These are phyloP conservation scores for Pyrenopolyporus hunteri DNA, from an alignment of 495 filamentous ascomycete genomes.

Conservation along the genomic window DNA sequence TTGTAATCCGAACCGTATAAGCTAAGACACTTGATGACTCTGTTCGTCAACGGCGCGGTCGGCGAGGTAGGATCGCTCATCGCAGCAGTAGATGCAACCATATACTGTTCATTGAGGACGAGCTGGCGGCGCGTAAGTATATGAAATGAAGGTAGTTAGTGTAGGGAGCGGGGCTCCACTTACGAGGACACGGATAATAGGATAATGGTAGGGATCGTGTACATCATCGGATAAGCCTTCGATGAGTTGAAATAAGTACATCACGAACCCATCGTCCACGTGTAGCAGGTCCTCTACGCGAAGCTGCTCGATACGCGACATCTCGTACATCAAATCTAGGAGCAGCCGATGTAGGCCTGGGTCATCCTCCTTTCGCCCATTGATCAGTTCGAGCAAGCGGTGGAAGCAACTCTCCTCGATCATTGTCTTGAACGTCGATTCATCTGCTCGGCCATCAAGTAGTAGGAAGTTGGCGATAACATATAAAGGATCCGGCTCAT, in stretches of 20 bases:
- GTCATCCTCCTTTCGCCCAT: conserved; percentile 65
- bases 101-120: conserved; percentile 97
- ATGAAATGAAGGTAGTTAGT: neutral
- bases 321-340: conserved; percentile 93
- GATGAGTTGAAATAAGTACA: conserved; percentile 84
- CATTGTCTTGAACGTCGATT: conserved; percentile 82
- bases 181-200: conserved; percentile 91
- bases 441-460: conserved; percentile 83
- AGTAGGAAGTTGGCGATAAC: conserved; percentile 86
- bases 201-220: conserved; percentile 95
- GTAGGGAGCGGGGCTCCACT: conserved; percentile 26
- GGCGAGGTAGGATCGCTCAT: conserved; percentile 58
- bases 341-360: conserved; percentile 77
- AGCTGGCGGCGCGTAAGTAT: conserved; percentile 60
- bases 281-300: conserved; percentile 76
- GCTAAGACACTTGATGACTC: conserved; percentile 87
- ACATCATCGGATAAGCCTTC: conserved; percentile 88
- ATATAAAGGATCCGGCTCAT: conserved; percentile 77
- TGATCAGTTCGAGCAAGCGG: conserved; percentile 81
- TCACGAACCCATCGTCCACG: conserved; percentile 84
- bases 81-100: conserved; percentile 72
- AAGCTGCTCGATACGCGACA: conserved; percentile 89
- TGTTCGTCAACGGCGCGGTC: conserved; percentile 75
- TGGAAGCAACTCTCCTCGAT: conserved; percentile 83
- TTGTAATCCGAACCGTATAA: conserved; percentile 79